A percentile compares a stretch with the other conserved stretches of the same genome.
Conservation (phyloP, 2,329 filamentous ascomycete genomes). For the Claviceps capensis region DNA sequence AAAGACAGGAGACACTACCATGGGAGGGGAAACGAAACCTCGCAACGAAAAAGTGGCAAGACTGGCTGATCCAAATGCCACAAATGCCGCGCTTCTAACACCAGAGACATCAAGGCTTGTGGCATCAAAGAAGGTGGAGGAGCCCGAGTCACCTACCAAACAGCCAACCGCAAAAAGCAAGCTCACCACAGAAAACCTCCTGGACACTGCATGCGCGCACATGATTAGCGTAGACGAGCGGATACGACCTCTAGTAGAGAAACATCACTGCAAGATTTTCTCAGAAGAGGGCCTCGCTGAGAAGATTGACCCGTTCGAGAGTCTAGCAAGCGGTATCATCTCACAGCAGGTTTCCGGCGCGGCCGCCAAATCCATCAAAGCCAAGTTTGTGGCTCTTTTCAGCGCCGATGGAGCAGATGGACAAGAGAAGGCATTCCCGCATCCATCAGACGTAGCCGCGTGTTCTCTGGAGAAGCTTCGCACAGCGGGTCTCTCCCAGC, state of each 20-base stretch:
- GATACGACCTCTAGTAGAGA: slow-evolving; percentile 57
- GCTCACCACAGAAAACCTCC: slow-evolving; percentile 55
- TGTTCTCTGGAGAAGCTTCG: slow-evolving; percentile 55
- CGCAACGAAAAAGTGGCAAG: slow-evolving; percentile 32
- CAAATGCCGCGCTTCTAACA: slow-evolving; percentile 59
- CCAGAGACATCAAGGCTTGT: slow-evolving; percentile 54
- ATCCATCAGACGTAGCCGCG: slow-evolving; percentile 56
- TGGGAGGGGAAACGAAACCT: slow-evolving; percentile 22
- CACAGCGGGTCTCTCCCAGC: slow-evolving; percentile 76
- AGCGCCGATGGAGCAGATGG: slow-evolving; percentile 21
- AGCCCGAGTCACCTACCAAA: slow-evolving; percentile 33
- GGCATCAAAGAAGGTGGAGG: slow-evolving; percentile 29
- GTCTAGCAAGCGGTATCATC: slow-evolving; percentile 75
- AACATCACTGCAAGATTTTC: slow-evolving; percentile 67
- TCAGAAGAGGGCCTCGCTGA: slow-evolving; percentile 71
- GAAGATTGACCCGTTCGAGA: slow-evolving; percentile 76
- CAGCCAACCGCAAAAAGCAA: slow-evolving; percentile 8
- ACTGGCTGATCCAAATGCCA: slow-evolving; percentile 47
- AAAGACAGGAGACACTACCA: slow-evolving; percentile 24
- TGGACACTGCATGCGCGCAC: slow-evolving; percentile 63
- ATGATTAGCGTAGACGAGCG: slow-evolving; percentile 60
- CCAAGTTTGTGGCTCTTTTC: slow-evolving; percentile 70
- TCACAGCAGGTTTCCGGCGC: slow-evolving; percentile 93
- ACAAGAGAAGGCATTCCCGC: slow-evolving; percentile 45
- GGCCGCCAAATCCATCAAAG: slow-evolving; percentile 78